Base-by-base conservation (phyloP, 2,329 filamentous ascomycete species). In the Alternaria sp. region DNA sequence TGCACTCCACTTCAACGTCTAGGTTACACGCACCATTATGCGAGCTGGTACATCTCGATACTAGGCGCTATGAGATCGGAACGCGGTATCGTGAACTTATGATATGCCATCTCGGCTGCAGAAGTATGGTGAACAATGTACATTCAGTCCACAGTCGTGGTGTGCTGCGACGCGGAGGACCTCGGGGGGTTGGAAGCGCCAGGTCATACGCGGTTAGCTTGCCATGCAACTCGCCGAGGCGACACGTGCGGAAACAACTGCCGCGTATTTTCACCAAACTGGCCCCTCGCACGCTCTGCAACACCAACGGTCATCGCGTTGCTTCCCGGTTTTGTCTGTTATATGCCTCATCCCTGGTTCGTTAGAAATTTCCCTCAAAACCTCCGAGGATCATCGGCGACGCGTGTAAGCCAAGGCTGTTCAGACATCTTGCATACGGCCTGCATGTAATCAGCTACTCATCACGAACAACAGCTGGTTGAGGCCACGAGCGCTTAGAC, bases 161-260 rank as follows among this genome's bases (percentile, higher is more conserved):
- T 56, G 36, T 55, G 43, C 27, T 41, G 25, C 22, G 36, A 25
- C 16, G 34, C 28, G 7, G 40, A 36, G 32, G 32, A 36, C 32
- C 14, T 14, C 14, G 40, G 50, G 25, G 7, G 34, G 18, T 14
- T 16, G 20, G 7, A 45, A 28, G 16, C 41, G 3, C n/a, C 20
- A 57, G 18, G 34, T 43, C 41, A 3, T 11, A 16, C n/a, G 14
- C 0, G 27, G 20, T 43, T 60, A 57, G 54, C 28, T 18, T 27
- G 20, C 20, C 16, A 60, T 60, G 58, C 58, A 60, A 30, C 18
- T 60, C n/a, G 58, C 58, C 58, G 58, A 57, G 25, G 25, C 27
- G 27, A 40, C 41, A 43, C n/a, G 27, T 38, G 45, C 36, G 41
- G 58, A 36, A 57, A 20, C 20, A 41, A 52, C 43, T 57, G 58